These are phyloP conservation scores for Exophiala bonariae DNA, from an alignment of 2,329 filamentous ascomycete genomes.

Conservation along the genomic window DNA sequence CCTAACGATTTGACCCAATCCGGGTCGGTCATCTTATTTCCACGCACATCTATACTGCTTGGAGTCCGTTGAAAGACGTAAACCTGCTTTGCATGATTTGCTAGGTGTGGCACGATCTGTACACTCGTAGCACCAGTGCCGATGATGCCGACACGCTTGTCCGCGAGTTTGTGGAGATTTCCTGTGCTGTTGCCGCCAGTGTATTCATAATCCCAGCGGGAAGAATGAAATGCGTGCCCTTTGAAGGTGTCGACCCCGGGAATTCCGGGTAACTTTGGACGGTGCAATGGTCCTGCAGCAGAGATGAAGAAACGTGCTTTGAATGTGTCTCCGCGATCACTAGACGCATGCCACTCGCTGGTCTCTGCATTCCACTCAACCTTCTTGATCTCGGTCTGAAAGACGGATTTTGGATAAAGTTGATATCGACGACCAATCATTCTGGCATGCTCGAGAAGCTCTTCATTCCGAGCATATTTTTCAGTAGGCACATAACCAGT, in stretches of 20 bases:
- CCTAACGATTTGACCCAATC: slow-evolving; percentile 6
- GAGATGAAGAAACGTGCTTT: slow-evolving; percentile 41
- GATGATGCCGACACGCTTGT: slow-evolving; percentile 35
- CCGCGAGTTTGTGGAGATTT: slow-evolving; percentile 38
- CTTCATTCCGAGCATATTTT: slow-evolving; percentile 20
- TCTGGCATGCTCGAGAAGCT: slow-evolving; percentile 19
- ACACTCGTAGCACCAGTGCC: slow-evolving; percentile 43
- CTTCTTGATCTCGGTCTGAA: slow-evolving; percentile 21
- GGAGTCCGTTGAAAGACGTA: slow-evolving; percentile 37
- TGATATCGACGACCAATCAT: slow-evolving; percentile 15
- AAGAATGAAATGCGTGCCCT: slow-evolving; percentile 45
- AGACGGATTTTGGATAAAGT: slow-evolving; percentile 16
- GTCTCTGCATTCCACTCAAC: slow-evolving; percentile 19
- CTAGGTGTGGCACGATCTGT: slow-evolving; percentile 38
- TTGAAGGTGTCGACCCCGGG: slow-evolving; percentile 34
- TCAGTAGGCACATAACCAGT: slow-evolving; percentile 21
- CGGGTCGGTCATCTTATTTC: slow-evolving; percentile 17
- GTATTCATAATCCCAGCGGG: slow-evolving; percentile 45
- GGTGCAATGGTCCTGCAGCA: slow-evolving; percentile 39
- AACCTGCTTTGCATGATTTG: slow-evolving; percentile 29
- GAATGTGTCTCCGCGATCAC: slow-evolving; percentile 29
- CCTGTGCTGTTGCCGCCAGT: slow-evolving; percentile 36
- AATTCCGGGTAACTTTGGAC: slow-evolving; percentile 27
- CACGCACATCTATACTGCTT: slow-evolving; percentile 34
- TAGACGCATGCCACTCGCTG: slow-evolving; percentile 22